phyloP scores from a whole-genome alignment of 306 rosid species.

The Carpinus fangiana region DNA sequence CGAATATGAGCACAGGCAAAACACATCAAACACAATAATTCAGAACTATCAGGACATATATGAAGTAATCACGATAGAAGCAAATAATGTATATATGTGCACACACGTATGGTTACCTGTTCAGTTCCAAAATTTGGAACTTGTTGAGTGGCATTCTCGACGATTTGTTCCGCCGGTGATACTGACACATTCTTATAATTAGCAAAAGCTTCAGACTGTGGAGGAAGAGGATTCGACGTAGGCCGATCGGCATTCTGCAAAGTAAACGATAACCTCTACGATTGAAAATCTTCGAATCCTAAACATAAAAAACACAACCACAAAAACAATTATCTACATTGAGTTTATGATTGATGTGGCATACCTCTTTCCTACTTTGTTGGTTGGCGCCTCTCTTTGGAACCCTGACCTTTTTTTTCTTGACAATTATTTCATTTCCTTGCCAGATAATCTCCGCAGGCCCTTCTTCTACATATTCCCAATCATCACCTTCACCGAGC shows the following conservation, averaged over 20 bases:
- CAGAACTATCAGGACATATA: not conserved
- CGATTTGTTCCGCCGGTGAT: constrained; percentile 32
- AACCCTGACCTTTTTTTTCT: constrained; percentile 66
- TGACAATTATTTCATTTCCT: constrained; percentile 81
- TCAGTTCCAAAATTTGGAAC: constrained; percentile 91
- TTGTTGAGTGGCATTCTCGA: constrained; percentile 62
- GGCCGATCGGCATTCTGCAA: constrained; percentile 58
- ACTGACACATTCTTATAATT: constrained; percentile 32
- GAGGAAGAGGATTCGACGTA: constrained; percentile 89
- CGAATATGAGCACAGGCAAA: constrained; percentile 1
- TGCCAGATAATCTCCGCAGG: constrained; percentile 80
- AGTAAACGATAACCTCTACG: not conserved
- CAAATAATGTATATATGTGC: not conserved
- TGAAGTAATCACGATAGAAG: not conserved
- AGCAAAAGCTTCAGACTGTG: constrained; percentile 55
- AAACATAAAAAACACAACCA: constrained; percentile 7
- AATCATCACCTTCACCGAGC: constrained; percentile 35
- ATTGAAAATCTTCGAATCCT: constrained; percentile 1
- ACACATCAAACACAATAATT: not conserved
- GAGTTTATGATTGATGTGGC: not conserved
- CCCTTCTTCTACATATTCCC: constrained; percentile 68
- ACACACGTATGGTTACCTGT: constrained; percentile 41
- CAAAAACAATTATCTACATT: not conserved
- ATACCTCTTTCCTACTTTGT: constrained; percentile 38
- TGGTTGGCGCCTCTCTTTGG: constrained; percentile 35